Conservation (phyloP, 2,329 filamentous ascomycete species). For the Monilinia fructicola region DNA sequence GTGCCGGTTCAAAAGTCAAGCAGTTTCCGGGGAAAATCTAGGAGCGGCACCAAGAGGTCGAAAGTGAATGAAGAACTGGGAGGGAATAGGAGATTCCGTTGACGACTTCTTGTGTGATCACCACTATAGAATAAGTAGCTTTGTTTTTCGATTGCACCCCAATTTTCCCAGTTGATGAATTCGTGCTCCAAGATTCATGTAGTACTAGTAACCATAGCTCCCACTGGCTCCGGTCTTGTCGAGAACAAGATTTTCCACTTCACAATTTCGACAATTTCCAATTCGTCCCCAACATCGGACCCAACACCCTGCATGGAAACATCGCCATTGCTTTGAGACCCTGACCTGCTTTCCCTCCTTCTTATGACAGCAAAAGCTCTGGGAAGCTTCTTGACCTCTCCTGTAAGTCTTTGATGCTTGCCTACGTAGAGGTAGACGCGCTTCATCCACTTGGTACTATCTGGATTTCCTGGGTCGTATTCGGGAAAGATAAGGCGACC, state of each 20-base stretch:
- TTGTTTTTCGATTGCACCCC: not conserved
- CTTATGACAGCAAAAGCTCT: constrained; percentile 78
- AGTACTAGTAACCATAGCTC: constrained; percentile 36
- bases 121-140: not conserved
- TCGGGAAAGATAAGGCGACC: constrained; percentile 78
- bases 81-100: not conserved
- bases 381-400: constrained; percentile 83
- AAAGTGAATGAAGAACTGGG: not conserved
- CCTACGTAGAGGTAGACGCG: constrained; percentile 85
- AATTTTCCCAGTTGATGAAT: too few relatives aligned
- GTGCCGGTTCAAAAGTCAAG: not conserved
- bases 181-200: not conserved
- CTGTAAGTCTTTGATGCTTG: constrained; percentile 81
- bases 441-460: constrained; percentile 80
- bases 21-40: too few relatives aligned
- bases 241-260: constrained; percentile 86
- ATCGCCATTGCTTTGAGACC: constrained; percentile 28
- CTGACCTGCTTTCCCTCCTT: constrained; percentile 44
- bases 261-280: constrained; percentile 86
- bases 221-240: constrained; percentile 80
- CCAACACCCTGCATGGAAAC: constrained; percentile 46
- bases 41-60: too few relatives aligned
- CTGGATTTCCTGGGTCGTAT: constrained; percentile 57
- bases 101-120: not conserved
- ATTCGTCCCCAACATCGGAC: constrained; percentile 73